Evolutionary conservation across 225 moss, liverwort and hornwort genomes (phyloP), one percentile per base, ranked within the genome.

Genomic region (Ulota crispa): DNA sequence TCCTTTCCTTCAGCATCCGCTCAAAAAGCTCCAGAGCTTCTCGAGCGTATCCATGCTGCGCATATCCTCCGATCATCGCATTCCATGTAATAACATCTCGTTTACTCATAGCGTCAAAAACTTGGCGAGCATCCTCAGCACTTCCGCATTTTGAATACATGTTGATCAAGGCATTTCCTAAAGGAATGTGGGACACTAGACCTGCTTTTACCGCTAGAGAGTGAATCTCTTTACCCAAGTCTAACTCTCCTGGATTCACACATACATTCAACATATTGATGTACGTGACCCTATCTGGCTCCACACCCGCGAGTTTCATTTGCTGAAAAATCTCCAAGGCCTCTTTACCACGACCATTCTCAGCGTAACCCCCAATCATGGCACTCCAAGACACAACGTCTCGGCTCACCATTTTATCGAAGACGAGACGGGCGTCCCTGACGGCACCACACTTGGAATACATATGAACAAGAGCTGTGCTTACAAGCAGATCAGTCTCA

Each of bases 71-170:
- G 41, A 88, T 75, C 83, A 81, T 88, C 23, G 82, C 73, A 86
- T 85, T 90, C 86, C 84, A 88, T 62, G 86, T 80, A 19, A 84
- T 64, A 45, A 84, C 67, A 68, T 86, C 86, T 75, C 79, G 86
- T 18, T 52, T 26, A 41, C 34, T 28, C 88, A 86, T 82, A n/a
- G 0, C 57, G 45, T 82, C 84, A 76, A 84, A 88, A 16, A 80
- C 86, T 67, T 66, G 47, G 16, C 72, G 64, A 30, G 70, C 82
- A 68, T 36, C 82, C 19, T 68, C 72, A 42, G 86, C 70, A 42
- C 83, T 90, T 36, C 88, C 86, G 53, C 83, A 78, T 78, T 88
- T 88, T 11, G 83, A 80, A 71, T 86, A 86, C 90, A 90, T 86
- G 75, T 72, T 81, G 54, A 89, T 43, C 30, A 89, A 77, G 41